These are phyloP conservation scores for Emiliania huxleyi DNA, from an alignment of 78 protist genomes.

Conservation along the genomic window DNA sequence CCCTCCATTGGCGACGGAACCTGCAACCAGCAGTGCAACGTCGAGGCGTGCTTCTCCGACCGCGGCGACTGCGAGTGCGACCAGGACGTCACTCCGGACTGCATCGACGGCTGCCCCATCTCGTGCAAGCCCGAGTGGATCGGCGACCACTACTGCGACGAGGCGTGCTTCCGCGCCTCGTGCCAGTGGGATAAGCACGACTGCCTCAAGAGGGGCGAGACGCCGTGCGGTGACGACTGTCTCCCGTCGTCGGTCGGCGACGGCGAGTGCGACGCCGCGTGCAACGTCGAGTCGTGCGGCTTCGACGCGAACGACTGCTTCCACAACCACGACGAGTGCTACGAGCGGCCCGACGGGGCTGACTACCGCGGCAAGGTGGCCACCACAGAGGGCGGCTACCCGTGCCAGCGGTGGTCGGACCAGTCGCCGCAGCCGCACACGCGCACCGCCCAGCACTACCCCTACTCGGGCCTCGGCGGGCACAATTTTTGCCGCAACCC, in stretches of 20 bases:
- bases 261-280: background rate
- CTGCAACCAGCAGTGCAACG: background rate
- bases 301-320: background rate
- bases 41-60: background rate
- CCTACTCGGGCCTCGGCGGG: too few relatives aligned
- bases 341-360: background rate
- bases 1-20: background rate
- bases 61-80: background rate
- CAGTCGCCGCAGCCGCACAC: background rate
- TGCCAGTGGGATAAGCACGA: background rate
- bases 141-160: conserved; percentile 3
- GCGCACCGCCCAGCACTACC: too few relatives aligned
- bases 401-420: background rate
- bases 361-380: background rate
- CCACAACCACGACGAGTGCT: background rate
- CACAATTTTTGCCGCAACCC: too few relatives aligned
- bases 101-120: background rate
- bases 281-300: background rate
- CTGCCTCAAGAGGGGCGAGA: background rate
- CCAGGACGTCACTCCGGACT: background rate
- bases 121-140: background rate
- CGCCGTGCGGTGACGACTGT: background rate
- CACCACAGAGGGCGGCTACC: background rate
- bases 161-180: background rate
- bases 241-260: background rate